A percentile compares a stretch with the other conserved stretches of the same genome.
Evolutionary conservation across 495 filamentous ascomycete genomes (phyloP).

Genomic region (Filosporella fistucella): DNA sequence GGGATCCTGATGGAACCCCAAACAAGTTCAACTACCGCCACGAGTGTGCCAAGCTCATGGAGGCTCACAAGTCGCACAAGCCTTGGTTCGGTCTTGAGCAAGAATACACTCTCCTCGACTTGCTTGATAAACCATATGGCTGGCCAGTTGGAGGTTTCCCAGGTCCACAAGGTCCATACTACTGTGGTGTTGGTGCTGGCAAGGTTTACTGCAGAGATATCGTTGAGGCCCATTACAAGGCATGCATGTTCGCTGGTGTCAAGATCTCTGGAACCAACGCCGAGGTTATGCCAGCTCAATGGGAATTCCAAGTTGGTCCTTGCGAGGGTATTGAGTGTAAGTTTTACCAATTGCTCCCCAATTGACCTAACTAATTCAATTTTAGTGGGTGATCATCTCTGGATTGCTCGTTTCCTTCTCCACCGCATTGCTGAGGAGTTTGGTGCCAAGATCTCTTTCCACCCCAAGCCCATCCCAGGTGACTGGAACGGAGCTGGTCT

Average conservation of each 20-base stretch:
- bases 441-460: constrained; percentile 91
- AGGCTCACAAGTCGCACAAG: constrained; percentile 72
- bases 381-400: constrained; percentile 90
- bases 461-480: constrained; percentile 97
- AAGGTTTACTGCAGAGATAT: constrained; percentile 98
- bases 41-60: constrained; percentile 83
- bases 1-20: constrained; percentile 91
- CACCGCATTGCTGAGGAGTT: constrained; percentile 97
- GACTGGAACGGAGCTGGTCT: constrained; percentile 99
- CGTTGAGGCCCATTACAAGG: constrained; percentile 97
- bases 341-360: constrained; percentile 38
- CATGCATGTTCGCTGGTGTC: constrained; percentile 86
- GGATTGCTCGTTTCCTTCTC: constrained; percentile 94
- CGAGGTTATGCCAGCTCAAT: constrained; percentile 97
- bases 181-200: constrained; percentile 96
- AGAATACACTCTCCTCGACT: constrained; percentile 91
- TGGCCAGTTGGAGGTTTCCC: constrained; percentile 97
- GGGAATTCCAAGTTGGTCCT: constrained; percentile 99
- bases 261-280: constrained; percentile 98
- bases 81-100: constrained; percentile 99
- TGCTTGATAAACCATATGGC: constrained; percentile 83
- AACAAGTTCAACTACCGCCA: constrained; percentile 99
- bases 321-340: constrained; percentile 73
- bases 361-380: constrained; percentile 10
- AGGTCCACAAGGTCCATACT: constrained; percentile 96